These are phyloP conservation scores for Xerocomus potaroensis DNA, from an alignment of 768 basidiomycete species.

Conservation along the genomic window DNA sequence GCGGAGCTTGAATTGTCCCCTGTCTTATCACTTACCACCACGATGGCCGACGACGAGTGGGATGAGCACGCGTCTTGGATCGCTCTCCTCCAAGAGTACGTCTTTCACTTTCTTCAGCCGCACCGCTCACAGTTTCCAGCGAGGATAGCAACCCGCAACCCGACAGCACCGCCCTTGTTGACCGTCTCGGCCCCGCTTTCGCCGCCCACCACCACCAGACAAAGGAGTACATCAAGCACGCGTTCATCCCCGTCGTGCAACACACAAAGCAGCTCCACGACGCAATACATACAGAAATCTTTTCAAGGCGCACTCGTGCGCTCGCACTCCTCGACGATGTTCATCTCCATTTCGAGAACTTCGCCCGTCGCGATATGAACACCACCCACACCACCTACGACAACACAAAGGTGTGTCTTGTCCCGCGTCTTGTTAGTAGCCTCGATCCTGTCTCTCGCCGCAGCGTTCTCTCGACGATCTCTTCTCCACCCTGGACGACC, in stretches of 20 bases:
- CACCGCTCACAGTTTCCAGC: conserved; percentile 15
- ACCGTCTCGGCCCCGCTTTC: conserved; percentile 41
- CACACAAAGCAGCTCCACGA: conserved; percentile 36
- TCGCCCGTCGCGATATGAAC: conserved; percentile 41
- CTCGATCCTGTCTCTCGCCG: conserved; percentile 12
- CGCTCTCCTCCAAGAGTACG: conserved; percentile 29
- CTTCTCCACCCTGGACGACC: conserved; percentile 43
- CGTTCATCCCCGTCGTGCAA: conserved; percentile 33
- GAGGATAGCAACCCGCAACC: conserved; percentile 37
- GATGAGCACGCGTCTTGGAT: conserved; percentile 27
- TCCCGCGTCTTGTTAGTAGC: conserved; percentile 1
- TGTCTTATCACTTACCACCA: conserved; percentile 3
- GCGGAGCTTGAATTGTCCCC: conserved; percentile 21
- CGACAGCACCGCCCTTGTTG: conserved; percentile 43
- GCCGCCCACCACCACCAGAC: conserved; percentile 27
- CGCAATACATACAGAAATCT: conserved; percentile 30
- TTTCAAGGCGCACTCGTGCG: conserved; percentile 34
- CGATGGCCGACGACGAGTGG: conserved; percentile 17
- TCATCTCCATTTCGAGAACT: conserved; percentile 48
- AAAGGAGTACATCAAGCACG: conserved; percentile 30
- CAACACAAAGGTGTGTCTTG: conserved; percentile 41
- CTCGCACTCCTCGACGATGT: conserved; percentile 52
- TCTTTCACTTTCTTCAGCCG: neutral
- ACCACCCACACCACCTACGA: conserved; percentile 37
- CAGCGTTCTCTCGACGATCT: conserved; percentile 43